Percentiles rank a stretch among this genome's conserved stretches.
These are phyloP conservation scores for Conticribra weissflogii DNA, from an alignment of 108 stramenopile genomes.

Conservation along the genomic window DNA sequence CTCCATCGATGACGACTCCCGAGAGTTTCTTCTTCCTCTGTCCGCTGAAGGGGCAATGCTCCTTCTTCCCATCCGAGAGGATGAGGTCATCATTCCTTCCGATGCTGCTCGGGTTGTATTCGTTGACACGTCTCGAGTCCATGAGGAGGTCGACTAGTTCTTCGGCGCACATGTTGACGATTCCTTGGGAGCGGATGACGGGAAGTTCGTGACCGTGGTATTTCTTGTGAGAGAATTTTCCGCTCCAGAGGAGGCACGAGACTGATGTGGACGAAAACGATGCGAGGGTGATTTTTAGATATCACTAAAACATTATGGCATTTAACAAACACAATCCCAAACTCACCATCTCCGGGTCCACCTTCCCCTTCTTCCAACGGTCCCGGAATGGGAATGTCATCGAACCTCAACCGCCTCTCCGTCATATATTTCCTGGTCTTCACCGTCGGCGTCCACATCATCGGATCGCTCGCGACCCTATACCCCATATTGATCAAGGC, in stretches of 20 bases:
- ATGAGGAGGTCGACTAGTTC: constrained; percentile 69
- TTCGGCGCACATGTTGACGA: constrained; percentile 63
- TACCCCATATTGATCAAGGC: constrained; percentile 43
- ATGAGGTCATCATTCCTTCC: constrained; percentile 68
- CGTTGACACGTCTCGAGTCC: constrained; percentile 69
- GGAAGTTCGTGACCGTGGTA: constrained; percentile 75
- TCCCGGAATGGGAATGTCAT: constrained; percentile 41
- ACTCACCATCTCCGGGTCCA: constrained; percentile 23
- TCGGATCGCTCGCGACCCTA: constrained; percentile 33
- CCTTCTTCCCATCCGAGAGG: constrained; percentile 58
- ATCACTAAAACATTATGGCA: no score
- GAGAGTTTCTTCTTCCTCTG: constrained; percentile 47
- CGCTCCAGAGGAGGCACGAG: constrained; percentile 70
- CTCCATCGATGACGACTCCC: constrained; percentile 43
- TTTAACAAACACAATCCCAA: no score
- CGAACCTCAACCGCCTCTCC: constrained; percentile 38
- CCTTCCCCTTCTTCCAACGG: constrained; percentile 42
- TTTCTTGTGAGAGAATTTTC: constrained; percentile 65
- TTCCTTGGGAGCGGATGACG: constrained; percentile 65
- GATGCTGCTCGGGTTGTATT: constrained; percentile 81
- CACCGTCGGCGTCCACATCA: constrained; percentile 51
- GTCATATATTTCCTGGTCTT: constrained; percentile 51
- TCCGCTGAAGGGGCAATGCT: constrained; percentile 48
- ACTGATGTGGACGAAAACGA: no score
- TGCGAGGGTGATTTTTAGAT: no score